A percentile compares a stretch with the other conserved stretches of the same genome.
phyloP scores from a whole-genome alignment of 306 rosid genomes.

The barrel medic (Medicago truncatula) region DNA sequence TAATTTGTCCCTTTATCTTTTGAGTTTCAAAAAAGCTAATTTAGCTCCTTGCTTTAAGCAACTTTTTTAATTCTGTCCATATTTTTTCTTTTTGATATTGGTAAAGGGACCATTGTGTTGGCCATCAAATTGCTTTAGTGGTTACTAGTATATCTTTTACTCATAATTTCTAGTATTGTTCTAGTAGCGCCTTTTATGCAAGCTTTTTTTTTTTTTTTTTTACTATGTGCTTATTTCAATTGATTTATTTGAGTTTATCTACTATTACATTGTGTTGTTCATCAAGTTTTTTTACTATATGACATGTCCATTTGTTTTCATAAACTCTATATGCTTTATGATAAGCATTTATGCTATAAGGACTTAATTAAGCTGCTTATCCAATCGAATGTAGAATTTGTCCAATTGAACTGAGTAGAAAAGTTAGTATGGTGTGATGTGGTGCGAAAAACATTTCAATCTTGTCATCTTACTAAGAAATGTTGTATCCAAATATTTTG shows the following conservation, averaged over 20 bases:
- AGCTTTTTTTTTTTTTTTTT: constrained; percentile 37
- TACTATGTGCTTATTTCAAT: not conserved
- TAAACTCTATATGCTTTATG: not conserved
- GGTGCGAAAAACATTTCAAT: constrained; percentile 7
- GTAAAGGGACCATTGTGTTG: not conserved
- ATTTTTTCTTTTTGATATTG: not conserved
- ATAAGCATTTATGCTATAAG: not conserved
- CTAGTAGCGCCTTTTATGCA: not conserved
- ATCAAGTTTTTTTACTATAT: not conserved
- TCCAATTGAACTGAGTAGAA: constrained; percentile 7
- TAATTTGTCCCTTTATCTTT: constrained; percentile 24
- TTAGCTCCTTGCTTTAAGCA: constrained; percentile 17
- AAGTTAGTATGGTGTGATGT: not conserved
- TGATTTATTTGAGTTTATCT: not conserved
- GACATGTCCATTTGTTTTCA: not conserved
- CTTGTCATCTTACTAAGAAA: constrained; percentile 30
- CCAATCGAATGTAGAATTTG: not conserved
- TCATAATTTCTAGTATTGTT: constrained; percentile 26
- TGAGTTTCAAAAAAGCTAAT: constrained; percentile 6
- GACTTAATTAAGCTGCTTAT: not conserved
- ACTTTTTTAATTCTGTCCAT: constrained; percentile 6
- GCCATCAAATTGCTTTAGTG: not conserved
- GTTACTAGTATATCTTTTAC: constrained; percentile 15
- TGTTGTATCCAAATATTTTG: constrained; percentile 31
- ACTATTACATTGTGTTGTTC: no score